Evolutionary conservation across 2,329 filamentous ascomycete genomes (phyloP), one percentile per base, ranked within the genome.

Genomic region (Pseudocercospora vitis): DNA sequence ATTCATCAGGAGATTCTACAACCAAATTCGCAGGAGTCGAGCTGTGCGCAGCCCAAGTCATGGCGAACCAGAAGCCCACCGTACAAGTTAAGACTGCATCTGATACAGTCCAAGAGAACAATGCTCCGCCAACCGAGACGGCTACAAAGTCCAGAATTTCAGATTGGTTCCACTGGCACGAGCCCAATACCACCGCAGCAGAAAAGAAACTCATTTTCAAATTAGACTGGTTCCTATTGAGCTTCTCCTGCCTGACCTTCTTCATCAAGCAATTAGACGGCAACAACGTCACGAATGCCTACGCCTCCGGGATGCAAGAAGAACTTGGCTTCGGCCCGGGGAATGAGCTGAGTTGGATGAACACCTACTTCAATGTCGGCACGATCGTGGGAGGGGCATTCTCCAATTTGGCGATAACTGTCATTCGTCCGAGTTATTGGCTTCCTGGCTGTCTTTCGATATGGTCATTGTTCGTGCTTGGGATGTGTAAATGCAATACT

Each of bases 271-370:
- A 58, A 26, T 63, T 73, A 4, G 71, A 74, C 47, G 63, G 68
- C 12, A 70, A 69, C 14, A 73, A 73, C 37, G 60, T 74, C 11
- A 73, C 71, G 48, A 74, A 74, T 63, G 72, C 72, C 12, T 74
- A 72, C 50, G 68, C 73, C 8, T 61, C 68, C 33, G 72, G 72
- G 2, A 74, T 74, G 72, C 67, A 66, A 50, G 70, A 73, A 55
- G 71, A 73, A 42, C 53, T 74, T 32, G 53, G 60, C 29, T 33
- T 48, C 18, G 26, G 46, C 18, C 26, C 46, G 70, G 71, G 71
- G 3, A 73, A 73, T 21, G 69, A 74, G 49, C 66, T 73, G 32
- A 72, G 71, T 44, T 53, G 48, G 49, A 21, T 52, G 35, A 52
- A 33, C 18, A 52, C 49, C 8, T 52, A 52, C 49, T 52, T 40